phyloP scores from a whole-genome alignment of 768 basidiomycete species.

The Mycena albidolilacea region DNA sequence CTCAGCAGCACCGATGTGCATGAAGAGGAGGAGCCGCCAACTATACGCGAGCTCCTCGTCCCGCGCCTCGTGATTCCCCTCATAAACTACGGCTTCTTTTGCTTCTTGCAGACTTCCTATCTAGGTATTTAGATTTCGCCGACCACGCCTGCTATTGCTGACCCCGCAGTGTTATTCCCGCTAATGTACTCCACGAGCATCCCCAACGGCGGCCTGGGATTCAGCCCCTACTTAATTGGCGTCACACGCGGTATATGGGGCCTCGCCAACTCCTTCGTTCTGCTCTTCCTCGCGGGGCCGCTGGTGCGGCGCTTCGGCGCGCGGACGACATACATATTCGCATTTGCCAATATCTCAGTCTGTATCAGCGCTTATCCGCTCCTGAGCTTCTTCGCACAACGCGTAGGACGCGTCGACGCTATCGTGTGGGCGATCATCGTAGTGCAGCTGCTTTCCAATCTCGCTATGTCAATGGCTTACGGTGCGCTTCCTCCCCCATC shows the following conservation, averaged over 20 bases:
- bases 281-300: constrained; percentile 60
- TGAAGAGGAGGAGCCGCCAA: constrained; percentile 31
- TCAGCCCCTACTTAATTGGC: constrained; percentile 66
- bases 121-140: constrained; percentile 24
- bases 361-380: constrained; percentile 38
- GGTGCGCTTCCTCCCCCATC: constrained; percentile 9
- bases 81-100: constrained; percentile 40
- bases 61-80: constrained; percentile 38
- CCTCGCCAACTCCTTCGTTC: constrained; percentile 61
- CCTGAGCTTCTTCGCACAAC: constrained; percentile 36
- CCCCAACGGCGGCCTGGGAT: constrained; percentile 65
- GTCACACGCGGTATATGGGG: constrained; percentile 63
- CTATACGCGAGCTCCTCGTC: constrained; percentile 36
- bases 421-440: constrained; percentile 37
- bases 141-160: neutral
- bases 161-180: constrained; percentile 38
- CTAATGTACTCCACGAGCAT: constrained; percentile 62
- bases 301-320: constrained; percentile 62
- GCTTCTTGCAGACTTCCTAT: constrained; percentile 40
- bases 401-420: constrained; percentile 32
- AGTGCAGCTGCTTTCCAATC: constrained; percentile 36
- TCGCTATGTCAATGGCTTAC: constrained; percentile 31
- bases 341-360: constrained; percentile 39
- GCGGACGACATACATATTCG: constrained; percentile 57
- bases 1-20: neutral